These are phyloP conservation scores for Biscutella laevigata DNA, from an alignment of 441 rosid genomes.

Conservation along the genomic window DNA sequence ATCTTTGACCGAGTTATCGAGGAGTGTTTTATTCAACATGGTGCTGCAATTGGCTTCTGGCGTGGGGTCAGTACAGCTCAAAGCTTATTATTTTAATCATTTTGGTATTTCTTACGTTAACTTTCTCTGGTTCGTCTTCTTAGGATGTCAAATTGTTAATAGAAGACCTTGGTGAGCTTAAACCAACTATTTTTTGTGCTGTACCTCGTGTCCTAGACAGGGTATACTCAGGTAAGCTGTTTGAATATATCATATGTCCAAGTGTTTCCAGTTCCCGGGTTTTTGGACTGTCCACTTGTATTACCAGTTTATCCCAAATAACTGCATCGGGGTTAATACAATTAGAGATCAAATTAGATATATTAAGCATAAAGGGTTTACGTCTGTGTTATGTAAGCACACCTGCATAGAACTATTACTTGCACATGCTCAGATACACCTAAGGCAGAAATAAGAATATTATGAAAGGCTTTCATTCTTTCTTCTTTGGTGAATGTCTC, in stretches of 20 bases:
- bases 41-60: conserved; percentile 85
- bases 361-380: too few species aligned
- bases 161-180: conserved; percentile 81
- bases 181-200: conserved; percentile 81
- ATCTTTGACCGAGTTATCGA: conserved; percentile 85
- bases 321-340: background rate
- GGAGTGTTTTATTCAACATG: conserved; percentile 61
- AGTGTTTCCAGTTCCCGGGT: background rate
- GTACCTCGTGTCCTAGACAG: conserved; percentile 90
- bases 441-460: background rate
- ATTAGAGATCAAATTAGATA: too few species aligned
- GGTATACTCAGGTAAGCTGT: conserved; percentile 55
- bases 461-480: background rate
- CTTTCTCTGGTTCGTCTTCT: conserved; percentile 11
- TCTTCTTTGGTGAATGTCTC: background rate
- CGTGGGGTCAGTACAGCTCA: conserved; percentile 33
- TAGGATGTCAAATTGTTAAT: conserved; percentile 81
- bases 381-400: background rate
- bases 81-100: background rate
- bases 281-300: background rate
- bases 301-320: background rate
- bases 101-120: conserved; percentile 3
- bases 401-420: conserved; percentile 3
- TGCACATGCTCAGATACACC: background rate
- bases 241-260: background rate